Evolutionary conservation across 139 green algal genomes (phyloP).

Genomic region (Micractinium conductrix): DNA sequence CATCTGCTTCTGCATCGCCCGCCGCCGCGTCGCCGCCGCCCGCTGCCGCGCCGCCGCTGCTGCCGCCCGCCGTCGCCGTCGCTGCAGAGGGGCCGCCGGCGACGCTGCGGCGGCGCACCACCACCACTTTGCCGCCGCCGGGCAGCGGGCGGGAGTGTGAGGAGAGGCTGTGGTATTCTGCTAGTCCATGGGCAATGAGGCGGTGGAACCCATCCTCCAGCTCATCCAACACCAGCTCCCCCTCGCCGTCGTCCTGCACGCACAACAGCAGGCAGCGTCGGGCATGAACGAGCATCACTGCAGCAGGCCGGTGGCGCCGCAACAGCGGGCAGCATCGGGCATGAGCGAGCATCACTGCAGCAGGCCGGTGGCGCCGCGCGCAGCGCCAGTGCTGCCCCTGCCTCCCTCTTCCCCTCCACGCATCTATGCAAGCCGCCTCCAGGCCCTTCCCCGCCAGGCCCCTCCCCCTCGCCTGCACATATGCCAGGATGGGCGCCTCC

Average conservation of each 20-base stretch:
- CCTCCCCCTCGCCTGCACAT: neutral
- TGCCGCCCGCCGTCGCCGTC: neutral
- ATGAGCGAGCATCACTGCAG: neutral
- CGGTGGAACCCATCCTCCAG: constrained; percentile 33
- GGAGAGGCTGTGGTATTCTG: constrained; percentile 47
- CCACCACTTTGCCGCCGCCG: constrained; percentile 30
- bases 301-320: neutral
- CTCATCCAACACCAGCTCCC: constrained; percentile 38
- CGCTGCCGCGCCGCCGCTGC: neutral
- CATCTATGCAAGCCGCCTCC: neutral
- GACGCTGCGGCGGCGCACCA: constrained; percentile 14
- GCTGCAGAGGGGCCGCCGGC: neutral
- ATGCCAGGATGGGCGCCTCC: constrained; percentile 38
- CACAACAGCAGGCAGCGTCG: too few relatives aligned
- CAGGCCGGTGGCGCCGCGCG: neutral
- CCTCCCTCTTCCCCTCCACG: neutral
- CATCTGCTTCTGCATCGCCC: neutral
- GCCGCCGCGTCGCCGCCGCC: neutral
- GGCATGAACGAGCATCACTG: neutral
- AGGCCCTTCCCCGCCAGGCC: neutral
- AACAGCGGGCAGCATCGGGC: too few relatives aligned
- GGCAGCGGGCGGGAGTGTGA: constrained; percentile 17
- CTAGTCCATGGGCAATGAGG: constrained; percentile 40
- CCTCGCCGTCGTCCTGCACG: neutral
- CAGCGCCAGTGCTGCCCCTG: neutral